These are phyloP conservation scores for Boletus smithii DNA, from an alignment of 1,284 basidiomycete genomes.

Conservation along the genomic window DNA sequence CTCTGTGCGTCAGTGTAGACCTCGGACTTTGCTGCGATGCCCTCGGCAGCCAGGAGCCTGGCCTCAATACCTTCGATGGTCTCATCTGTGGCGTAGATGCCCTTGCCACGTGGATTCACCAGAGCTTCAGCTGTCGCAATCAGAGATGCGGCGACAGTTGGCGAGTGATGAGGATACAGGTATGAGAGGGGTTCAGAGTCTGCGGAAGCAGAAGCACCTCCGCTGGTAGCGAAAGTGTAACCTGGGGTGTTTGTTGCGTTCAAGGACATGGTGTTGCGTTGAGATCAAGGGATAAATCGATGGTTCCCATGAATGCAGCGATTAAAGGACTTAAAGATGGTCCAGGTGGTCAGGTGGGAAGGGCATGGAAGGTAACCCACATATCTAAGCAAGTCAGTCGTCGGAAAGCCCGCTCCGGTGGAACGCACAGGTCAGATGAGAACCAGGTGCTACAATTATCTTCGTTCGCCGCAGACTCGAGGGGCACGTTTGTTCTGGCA, in stretches of 20 bases:
- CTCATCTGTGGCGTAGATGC: conserved; percentile 55
- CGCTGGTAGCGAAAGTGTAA: conserved; percentile 22
- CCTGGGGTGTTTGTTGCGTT: conserved; percentile 29
- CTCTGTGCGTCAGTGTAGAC: conserved; percentile 37
- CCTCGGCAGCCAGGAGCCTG: conserved; percentile 39
- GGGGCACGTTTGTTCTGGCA: too few species aligned
- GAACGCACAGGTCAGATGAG: background rate
- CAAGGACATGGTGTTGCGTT: conserved; percentile 17
- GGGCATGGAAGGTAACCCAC: too few species aligned
- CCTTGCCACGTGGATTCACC: conserved; percentile 47
- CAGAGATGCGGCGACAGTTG: conserved; percentile 40
- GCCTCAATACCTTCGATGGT: conserved; percentile 44
- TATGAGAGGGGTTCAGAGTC: conserved; percentile 24
- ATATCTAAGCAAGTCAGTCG: too few species aligned
- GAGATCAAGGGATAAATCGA: conserved; percentile 6
- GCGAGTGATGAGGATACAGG: conserved; percentile 42
- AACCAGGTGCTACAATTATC: background rate
- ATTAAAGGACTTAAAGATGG: conserved; percentile 2
- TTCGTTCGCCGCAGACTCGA: too few species aligned
- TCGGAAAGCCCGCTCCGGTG: conserved; percentile 8
- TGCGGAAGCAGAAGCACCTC: background rate
- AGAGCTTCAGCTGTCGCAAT: conserved; percentile 43
- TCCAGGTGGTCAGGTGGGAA: background rate
- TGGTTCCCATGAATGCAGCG: conserved; percentile 1
- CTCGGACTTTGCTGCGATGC: conserved; percentile 25